Evolutionary conservation across 192 early-diverging fungal genomes (phyloP).

Genomic region (Coemansia biformis): DNA sequence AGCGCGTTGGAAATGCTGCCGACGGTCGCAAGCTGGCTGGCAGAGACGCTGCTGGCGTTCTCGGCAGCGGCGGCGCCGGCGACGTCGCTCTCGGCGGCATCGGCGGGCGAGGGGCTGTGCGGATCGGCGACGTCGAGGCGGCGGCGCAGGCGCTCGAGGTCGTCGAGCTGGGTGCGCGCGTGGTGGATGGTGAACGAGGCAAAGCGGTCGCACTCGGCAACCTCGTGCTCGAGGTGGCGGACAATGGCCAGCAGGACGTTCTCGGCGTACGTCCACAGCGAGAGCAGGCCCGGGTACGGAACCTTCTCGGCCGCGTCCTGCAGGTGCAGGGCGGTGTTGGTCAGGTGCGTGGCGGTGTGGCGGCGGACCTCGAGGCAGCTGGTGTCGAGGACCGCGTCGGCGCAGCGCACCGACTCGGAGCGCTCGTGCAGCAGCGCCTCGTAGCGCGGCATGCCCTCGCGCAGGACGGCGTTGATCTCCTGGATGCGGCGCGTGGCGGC

Average conservation of each 20-base stretch:
- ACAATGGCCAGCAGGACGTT: slow-evolving; percentile 69
- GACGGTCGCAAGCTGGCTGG: slow-evolving; percentile 51
- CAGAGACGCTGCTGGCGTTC: slow-evolving; percentile 41
- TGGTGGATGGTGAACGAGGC: slow-evolving; percentile 51
- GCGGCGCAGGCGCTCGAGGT: slow-evolving; percentile 30
- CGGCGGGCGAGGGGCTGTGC: slow-evolving; percentile 15
- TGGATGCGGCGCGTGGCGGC: slow-evolving; percentile 56
- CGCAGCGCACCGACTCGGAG: slow-evolving; percentile 59
- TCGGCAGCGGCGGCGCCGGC: slow-evolving; percentile 8
- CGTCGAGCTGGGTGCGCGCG: slow-evolving; percentile 26
- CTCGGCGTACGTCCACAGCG: slow-evolving; percentile 83
- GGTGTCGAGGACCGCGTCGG: slow-evolving; percentile 57
- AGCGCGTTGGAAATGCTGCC: slow-evolving; percentile 51
- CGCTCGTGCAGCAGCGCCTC: slow-evolving; percentile 71
- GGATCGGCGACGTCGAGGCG: slow-evolving; percentile 9
- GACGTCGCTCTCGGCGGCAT: slow-evolving; percentile 25
- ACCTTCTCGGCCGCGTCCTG: slow-evolving; percentile 62
- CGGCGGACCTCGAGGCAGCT: slow-evolving; percentile 56
- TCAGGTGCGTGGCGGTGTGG: slow-evolving; percentile 38
- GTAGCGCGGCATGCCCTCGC: slow-evolving; percentile 66
- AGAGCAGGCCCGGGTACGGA: slow-evolving; percentile 74
- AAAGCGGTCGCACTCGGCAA: slow-evolving; percentile 56
- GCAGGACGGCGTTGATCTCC: slow-evolving; percentile 58
- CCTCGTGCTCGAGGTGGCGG: slow-evolving; percentile 58
- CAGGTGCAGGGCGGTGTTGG: slow-evolving; percentile 62